Conservation (phyloP, 306 rosid genomes). For the Acmispon strigosus region DNA sequence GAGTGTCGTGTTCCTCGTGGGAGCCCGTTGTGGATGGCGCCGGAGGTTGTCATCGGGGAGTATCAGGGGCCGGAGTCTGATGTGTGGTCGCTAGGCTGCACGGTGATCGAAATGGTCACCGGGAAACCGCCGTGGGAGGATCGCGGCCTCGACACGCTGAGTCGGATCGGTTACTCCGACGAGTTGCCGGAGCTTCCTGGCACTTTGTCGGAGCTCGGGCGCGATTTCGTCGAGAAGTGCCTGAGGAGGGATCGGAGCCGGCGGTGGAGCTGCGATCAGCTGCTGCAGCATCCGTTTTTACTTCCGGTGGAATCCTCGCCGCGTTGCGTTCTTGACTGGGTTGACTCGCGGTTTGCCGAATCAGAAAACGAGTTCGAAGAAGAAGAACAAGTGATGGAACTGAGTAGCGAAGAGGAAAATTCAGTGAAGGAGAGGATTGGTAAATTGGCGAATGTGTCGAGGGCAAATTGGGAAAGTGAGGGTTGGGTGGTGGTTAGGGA, state of each 20-base stretch:
- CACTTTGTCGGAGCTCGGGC: slow-evolving; percentile 50
- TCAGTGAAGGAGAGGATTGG: slow-evolving; percentile 37
- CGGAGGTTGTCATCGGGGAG: slow-evolving; percentile 75
- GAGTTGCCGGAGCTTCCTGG: slow-evolving; percentile 50
- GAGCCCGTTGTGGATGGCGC: slow-evolving; percentile 98
- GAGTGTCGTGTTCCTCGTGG: slow-evolving; percentile 44
- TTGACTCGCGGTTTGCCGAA: slow-evolving; percentile 34
- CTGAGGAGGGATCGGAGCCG: slow-evolving; percentile 35
- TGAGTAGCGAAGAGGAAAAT: background rate
- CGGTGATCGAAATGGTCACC: slow-evolving; percentile 74
- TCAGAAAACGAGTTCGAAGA: slow-evolving; percentile 16
- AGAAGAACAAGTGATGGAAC: background rate
- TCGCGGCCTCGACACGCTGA: slow-evolving; percentile 48
- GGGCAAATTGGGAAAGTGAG: slow-evolving; percentile 67
- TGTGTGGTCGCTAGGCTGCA: slow-evolving; percentile 91
- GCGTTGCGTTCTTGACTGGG: slow-evolving; percentile 77
- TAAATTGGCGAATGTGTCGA: slow-evolving; percentile 35
- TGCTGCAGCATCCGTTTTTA: slow-evolving; percentile 76
- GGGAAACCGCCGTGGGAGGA: slow-evolving; percentile 81
- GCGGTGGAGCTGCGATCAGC: slow-evolving; percentile 85
- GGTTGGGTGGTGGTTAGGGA: slow-evolving; percentile 64
- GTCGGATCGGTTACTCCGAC: slow-evolving; percentile 52
- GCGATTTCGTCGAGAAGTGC: slow-evolving; percentile 64
- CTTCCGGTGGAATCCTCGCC: slow-evolving; percentile 54
- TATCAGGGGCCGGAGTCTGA: slow-evolving; percentile 80